Conservation (phyloP, 1,139 yeast genomes). For the Candida sp. region DNA sequence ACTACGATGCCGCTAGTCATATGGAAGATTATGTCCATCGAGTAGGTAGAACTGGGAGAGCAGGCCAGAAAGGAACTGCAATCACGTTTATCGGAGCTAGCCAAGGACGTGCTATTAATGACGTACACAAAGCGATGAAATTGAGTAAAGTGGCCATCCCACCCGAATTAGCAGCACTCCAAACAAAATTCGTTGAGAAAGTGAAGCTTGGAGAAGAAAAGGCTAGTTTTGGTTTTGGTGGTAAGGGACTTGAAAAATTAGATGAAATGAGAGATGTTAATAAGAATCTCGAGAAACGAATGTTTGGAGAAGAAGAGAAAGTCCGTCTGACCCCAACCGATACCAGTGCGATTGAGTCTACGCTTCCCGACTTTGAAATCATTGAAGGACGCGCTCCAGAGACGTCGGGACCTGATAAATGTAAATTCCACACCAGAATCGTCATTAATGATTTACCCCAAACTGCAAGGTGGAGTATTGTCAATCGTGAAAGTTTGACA, state of each 20-base stretch:
- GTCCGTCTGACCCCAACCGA: background rate
- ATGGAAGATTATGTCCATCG: slow-evolving; percentile 96
- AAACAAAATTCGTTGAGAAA: slow-evolving; percentile 55
- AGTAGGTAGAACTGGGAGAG: slow-evolving; percentile 96
- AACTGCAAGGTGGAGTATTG: slow-evolving; percentile 78
- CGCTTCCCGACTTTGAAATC: slow-evolving; percentile 44
- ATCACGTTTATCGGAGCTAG: slow-evolving; percentile 63
- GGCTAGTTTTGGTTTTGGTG: slow-evolving; percentile 81
- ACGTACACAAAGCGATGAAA: slow-evolving; percentile 67
- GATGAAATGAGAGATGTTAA: slow-evolving; percentile 65
- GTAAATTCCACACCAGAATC: slow-evolving; percentile 67
- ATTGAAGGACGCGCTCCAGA: slow-evolving; percentile 58
- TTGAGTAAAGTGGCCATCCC: slow-evolving; percentile 51
- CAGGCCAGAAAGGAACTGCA: slow-evolving; percentile 77
- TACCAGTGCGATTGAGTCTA: slow-evolving; percentile 3
- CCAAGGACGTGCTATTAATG: slow-evolving; percentile 71
- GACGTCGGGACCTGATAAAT: slow-evolving; percentile 60
- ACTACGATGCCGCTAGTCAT: slow-evolving; percentile 88
- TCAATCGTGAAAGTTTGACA: slow-evolving; percentile 62
- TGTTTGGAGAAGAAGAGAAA: slow-evolving; percentile 16
- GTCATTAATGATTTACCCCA: slow-evolving; percentile 87
- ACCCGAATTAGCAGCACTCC: slow-evolving; percentile 47
- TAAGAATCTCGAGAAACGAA: slow-evolving; percentile 47
- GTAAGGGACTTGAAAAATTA: slow-evolving; percentile 83
- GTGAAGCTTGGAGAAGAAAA: slow-evolving; percentile 70